Percentiles rank a stretch among this genome's conserved stretches.
phyloP scores from a whole-genome alignment of 2,329 filamentous ascomycete genomes.

The Nothophoma quercina region DNA sequence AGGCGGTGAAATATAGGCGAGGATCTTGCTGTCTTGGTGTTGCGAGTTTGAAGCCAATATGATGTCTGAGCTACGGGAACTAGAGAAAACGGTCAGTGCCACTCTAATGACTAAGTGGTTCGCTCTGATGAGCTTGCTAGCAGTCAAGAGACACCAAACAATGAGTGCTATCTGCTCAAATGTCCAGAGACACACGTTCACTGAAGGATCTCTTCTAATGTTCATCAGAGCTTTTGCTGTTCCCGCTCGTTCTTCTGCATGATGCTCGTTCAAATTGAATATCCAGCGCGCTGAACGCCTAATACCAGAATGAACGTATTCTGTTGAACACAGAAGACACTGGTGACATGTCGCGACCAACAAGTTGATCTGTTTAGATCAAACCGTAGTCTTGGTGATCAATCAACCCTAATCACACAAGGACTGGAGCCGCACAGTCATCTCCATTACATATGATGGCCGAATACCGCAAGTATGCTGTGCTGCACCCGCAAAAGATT shows the following conservation, averaged over 20 bases:
- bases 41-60: background rate
- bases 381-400: background rate
- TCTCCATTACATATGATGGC: no score
- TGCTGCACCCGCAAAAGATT: background rate
- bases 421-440: conserved; percentile 1
- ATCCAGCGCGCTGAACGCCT: background rate
- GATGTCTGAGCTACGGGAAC: background rate
- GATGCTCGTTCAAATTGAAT: background rate
- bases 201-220: background rate
- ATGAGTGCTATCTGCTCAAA: background rate
- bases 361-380: background rate
- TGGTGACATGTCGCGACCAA: background rate
- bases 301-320: background rate
- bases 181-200: background rate
- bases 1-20: background rate
- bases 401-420: background rate
- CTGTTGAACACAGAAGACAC: background rate
- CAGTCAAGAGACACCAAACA: background rate
- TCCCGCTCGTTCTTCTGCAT: background rate
- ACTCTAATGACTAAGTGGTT: no score
- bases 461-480: background rate
- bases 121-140: background rate
- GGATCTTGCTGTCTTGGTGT: background rate
- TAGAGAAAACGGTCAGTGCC: no score
- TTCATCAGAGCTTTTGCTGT: background rate